Base-by-base conservation (phyloP, 176 grass and related monocot species). In the Eragrostis curvula region DNA sequence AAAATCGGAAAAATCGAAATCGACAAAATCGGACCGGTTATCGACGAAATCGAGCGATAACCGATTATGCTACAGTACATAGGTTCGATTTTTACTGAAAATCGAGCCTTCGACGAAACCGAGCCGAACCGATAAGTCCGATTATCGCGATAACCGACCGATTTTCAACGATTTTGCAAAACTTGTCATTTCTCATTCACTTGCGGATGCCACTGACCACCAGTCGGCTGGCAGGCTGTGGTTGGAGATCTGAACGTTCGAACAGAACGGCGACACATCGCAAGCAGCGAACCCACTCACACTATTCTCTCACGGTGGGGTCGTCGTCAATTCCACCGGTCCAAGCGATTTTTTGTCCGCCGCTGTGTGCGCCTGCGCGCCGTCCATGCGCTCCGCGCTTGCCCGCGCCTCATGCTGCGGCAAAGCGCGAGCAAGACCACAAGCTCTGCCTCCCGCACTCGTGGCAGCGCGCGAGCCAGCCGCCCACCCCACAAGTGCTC, bases 391-490 rank as follows among this genome's bases (percentile, higher is more conserved):
- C 43, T 10, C 55, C 21, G 23, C 8, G 55, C 16, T n/a, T 30
- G 14, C 74, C 36, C 41, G 9, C 57, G 45, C 70, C 45, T 21
- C 45, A 8, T 27, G 44, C 51, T 16, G n/a, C 12, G 5, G 21
- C 0, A 51, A n/a, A n/a, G 12, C 5, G 81, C 32, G 43, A 27
- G 27, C 44, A 3, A 11, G 59, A 18, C 78, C 78, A 80, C 78
- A 80, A 80, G 62, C 62, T 7, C 25, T 7, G 1, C 0, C 17
- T 8, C 21, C 2, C 56, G 74, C 45, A 23, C 82, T 69, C 81
- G 87, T 84, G 87, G 81, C 53, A 44, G 51, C 50, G 11, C 49
- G 40, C 25, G 25, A 65, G 75, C 86, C 86, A 70, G 11, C 79
- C 14, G 48, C 8, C 27, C 20, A 43, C 40, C 14, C 18, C 42